phyloP scores from a whole-genome alignment of 768 basidiomycete genomes.

The Boletus subcaerulescens region DNA sequence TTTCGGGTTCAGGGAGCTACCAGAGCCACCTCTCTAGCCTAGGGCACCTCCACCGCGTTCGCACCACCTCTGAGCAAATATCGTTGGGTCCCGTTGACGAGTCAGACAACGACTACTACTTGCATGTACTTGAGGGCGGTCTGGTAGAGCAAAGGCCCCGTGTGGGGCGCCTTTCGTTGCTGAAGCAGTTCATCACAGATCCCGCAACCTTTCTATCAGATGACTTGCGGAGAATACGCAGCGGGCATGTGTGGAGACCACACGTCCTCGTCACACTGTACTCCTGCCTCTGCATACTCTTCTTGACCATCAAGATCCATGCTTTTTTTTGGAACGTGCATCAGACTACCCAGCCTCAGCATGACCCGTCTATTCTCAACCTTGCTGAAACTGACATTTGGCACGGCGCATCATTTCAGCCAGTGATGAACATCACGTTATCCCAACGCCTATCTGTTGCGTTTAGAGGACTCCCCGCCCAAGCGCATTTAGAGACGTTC shows the following conservation, averaged over 20 bases:
- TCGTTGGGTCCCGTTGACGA: slow-evolving; percentile 1
- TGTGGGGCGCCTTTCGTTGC: slow-evolving; percentile 22
- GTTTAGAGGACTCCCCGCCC: slow-evolving; percentile 28
- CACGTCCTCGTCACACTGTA: slow-evolving; percentile 38
- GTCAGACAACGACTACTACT: slow-evolving; percentile 9
- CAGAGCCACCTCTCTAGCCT: slow-evolving; percentile 45
- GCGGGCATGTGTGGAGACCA: slow-evolving; percentile 25
- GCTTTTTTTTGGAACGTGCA: slow-evolving; percentile 5
- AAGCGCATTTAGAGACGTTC: slow-evolving; percentile 36
- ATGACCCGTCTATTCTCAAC: background rate
- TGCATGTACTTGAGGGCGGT: slow-evolving; percentile 17
- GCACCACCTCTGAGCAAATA: slow-evolving; percentile 25
- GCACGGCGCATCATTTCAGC: slow-evolving; percentile 8
- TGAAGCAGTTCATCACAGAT: slow-evolving; percentile 26
- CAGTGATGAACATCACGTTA: slow-evolving; percentile 29
- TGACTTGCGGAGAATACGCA: slow-evolving; percentile 23
- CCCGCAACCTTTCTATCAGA: slow-evolving; percentile 24
- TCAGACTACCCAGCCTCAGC: background rate
- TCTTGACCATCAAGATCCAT: slow-evolving; percentile 34
- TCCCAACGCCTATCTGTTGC: slow-evolving; percentile 37
- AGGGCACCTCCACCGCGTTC: slow-evolving; percentile 41
- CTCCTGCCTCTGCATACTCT: slow-evolving; percentile 39
- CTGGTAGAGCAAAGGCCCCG: slow-evolving; percentile 14
- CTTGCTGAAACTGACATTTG: background rate
- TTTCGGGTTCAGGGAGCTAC: slow-evolving; percentile 40